These are phyloP conservation scores for Scytalidium lignicola DNA, from an alignment of 2,329 filamentous ascomycete species.

Conservation along the genomic window DNA sequence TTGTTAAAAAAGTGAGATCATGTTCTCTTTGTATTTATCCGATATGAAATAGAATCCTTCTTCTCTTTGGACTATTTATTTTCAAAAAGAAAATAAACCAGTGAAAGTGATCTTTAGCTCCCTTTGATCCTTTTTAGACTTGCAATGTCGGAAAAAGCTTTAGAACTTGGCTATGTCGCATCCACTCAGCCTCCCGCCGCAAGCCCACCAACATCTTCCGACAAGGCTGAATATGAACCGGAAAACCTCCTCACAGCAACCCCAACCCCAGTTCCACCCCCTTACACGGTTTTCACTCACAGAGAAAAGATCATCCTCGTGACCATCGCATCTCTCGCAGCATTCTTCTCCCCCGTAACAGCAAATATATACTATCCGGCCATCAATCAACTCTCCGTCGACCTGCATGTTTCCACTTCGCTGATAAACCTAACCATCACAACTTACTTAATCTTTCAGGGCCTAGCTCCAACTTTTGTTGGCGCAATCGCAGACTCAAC, in stretches of 20 bases:
- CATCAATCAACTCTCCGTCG: conserved; percentile 9
- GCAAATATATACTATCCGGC: conserved; percentile 14
- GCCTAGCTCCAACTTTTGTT: conserved; percentile 50
- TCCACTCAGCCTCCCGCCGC: not conserved
- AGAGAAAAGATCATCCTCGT: not conserved
- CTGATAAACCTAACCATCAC: conserved; percentile 15
- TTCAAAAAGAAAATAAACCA: too few relatives aligned
- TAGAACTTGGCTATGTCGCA: not conserved
- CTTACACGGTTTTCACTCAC: not conserved
- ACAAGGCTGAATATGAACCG: not conserved
- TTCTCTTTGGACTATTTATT: too few relatives aligned
- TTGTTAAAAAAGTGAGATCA: too few relatives aligned
- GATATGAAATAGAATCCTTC: too few relatives aligned
- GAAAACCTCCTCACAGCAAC: not conserved
- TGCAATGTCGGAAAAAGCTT: not conserved
- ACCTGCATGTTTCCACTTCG: conserved; percentile 6
- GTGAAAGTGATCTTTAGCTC: too few relatives aligned
- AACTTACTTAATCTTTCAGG: conserved; percentile 33
- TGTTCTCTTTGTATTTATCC: too few relatives aligned
- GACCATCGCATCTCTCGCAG: conserved; percentile 5
- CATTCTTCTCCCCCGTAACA: conserved; percentile 11
- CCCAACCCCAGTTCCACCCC: not conserved
- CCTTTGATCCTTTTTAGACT: not conserved
- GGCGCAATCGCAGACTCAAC: conserved; percentile 47
- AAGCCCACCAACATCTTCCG: not conserved